Base-by-base conservation (phyloP, 2,329 filamentous ascomycete genomes). In the Sporothrix pseudoabietina region DNA sequence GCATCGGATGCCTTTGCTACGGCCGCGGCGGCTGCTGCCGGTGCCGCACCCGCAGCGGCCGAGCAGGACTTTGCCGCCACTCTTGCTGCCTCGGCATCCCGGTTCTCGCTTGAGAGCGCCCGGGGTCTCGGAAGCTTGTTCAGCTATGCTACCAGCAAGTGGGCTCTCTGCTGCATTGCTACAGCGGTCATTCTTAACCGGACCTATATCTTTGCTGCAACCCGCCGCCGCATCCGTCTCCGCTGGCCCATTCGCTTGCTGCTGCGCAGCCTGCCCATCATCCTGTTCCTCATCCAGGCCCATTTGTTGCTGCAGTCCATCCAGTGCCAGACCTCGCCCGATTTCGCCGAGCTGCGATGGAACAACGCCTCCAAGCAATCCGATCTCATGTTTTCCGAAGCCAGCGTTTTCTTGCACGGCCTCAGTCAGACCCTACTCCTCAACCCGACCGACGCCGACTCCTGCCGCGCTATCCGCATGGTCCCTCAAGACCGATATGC, bases 161-260 rank as follows among this genome's bases (percentile, higher is more conserved):
- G 96, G 96, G 94, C 95, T 0, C 84, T 98, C 73, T 90, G 91
- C 71, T 98, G 94, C 78, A 90, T 98, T 77, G 89, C 91, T 52
- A 92, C 95, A 86, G 94, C 94, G 30, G 88, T 98, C 74, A 84
- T 98, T 73, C 85, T 98, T 32, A 98, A 98, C 80, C 90, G 96
- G 73, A 97, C 96, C 7, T 91, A 94, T 74, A 96, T 98, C 77
- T 98, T 97, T 81, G 95, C 94, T 57, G 95, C 94, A 0, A 95
- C 94, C 16, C 87, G 96, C 75, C 88, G 94, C 71, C 90, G 92
- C 71, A 85, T 98, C n/a, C 87, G 88, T 10, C 85, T 98, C 2
- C 87, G 87, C 72, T 95, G 93, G 89, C 87, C 90, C 49, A 84
- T 91, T 70, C 89, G 94, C 59, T 81, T 97, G 4, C 80, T 89